Percentiles rank a stretch among this genome's conserved stretches.
Evolutionary conservation across 441 rosid species (phyloP).

Genomic region (Raphanus hybrid): DNA sequence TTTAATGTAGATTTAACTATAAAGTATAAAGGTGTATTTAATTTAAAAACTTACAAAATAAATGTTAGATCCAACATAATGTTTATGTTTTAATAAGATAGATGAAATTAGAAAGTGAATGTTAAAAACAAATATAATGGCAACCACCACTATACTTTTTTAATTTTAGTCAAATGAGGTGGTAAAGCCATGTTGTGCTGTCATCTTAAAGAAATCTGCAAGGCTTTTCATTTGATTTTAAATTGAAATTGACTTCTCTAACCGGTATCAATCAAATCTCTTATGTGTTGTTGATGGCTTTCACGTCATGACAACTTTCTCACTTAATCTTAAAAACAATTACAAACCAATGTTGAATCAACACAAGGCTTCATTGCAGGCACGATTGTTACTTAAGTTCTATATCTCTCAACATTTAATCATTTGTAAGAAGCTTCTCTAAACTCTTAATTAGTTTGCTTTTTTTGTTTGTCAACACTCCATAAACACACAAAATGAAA

Average conservation of each 20-base stretch:
- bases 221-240: neutral
- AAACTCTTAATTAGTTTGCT: conserved; percentile 15
- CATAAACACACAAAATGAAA: conserved; percentile 52
- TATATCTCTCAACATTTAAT: conserved; percentile 8
- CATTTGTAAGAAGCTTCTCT: neutral
- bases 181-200: too few relatives aligned
- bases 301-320: conserved; percentile 23
- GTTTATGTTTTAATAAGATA: too few relatives aligned
- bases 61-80: too few relatives aligned
- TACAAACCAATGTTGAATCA: conserved; percentile 23
- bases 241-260: neutral
- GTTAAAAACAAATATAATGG: too few relatives aligned
- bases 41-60: too few relatives aligned
- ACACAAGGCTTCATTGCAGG: conserved; percentile 30
- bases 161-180: too few relatives aligned
- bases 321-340: neutral
- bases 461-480: conserved; percentile 1
- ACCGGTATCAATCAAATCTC: neutral
- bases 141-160: too few relatives aligned
- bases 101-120: too few relatives aligned
- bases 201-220: too few relatives aligned
- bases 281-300: neutral
- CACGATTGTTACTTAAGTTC: conserved; percentile 33
- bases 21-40: too few relatives aligned
- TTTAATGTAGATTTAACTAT: too few relatives aligned